A percentile compares a stretch with the other conserved stretches of the same genome.
Evolutionary conservation across 192 early-diverging fungal genomes (phyloP).

Genomic region (Umbelopsis sp.): DNA sequence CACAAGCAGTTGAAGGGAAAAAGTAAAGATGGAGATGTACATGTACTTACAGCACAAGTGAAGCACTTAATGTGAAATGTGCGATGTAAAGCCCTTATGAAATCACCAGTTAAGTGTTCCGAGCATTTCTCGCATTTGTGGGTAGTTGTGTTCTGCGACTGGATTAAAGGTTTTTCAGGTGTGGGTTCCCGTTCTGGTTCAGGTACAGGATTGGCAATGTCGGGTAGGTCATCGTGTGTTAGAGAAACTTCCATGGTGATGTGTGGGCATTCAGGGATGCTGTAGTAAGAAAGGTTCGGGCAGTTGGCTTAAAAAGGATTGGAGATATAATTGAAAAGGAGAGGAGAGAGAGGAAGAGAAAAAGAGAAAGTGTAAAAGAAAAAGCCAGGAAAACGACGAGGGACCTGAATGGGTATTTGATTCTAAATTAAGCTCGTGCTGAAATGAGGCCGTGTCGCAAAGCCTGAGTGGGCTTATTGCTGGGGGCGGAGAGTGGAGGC

Average conservation of each 20-base stretch:
- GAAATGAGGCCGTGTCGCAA: too few relatives aligned
- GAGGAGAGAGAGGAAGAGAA: neutral
- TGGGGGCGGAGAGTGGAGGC: too few relatives aligned
- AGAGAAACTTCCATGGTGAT: neutral
- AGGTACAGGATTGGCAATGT: neutral
- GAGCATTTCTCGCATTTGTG: constrained; percentile 65
- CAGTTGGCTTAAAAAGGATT: constrained; percentile 1
- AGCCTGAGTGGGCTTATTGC: too few relatives aligned
- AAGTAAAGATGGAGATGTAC: neutral
- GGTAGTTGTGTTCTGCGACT: neutral
- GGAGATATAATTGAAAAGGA: neutral
- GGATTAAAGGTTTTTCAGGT: neutral
- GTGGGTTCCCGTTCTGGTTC: neutral
- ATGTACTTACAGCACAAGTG: constrained; percentile 79
- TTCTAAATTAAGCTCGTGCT: too few relatives aligned
- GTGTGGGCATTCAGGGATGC: constrained; percentile 14
- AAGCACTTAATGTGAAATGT: constrained; percentile 96
- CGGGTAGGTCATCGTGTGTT: neutral
- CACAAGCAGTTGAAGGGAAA: neutral
- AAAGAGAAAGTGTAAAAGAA: neutral
- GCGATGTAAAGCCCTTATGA: constrained; percentile 80
- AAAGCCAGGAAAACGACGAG: too few relatives aligned
- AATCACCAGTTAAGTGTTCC: constrained; percentile 80
- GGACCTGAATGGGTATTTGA: too few relatives aligned
- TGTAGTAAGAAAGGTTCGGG: neutral